Base-by-base conservation (phyloP, 2,329 filamentous ascomycete species). In the Rhexocercosporidium sp. region DNA sequence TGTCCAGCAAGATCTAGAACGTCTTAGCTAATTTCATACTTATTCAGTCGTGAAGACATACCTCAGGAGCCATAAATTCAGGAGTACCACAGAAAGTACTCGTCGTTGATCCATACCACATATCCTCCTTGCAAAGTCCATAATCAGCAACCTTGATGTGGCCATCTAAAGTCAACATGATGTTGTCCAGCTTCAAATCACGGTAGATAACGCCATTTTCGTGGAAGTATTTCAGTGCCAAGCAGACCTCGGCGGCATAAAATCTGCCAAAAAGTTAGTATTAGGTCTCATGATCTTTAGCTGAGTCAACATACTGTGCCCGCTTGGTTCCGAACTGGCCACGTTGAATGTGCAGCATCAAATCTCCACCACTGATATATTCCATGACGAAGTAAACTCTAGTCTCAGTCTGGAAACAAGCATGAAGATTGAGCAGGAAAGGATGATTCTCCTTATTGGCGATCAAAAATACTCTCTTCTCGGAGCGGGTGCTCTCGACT, bases 341-440 rank as follows among this genome's bases (percentile, higher is more conserved):
- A 68, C 96, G 90, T 80, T 99, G 96, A 78, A 99, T 99, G 82
- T 99, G 96, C 81, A 98, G 85, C 96, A 99, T 99, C 78, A 99
- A 81, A 85, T 99, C 96, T 82, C 96, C 96, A 83, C 96, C 96
- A 77, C 94, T 97, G 71, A 99, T 93, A 79, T 99, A 99, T 82
- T 99, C 96, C 95, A 98, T 98, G 71, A 99, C 96, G 77, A 99
- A 99, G 83, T 99, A 99, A 25, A 99, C 94, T 74, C 96, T 86
- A 7, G 96, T 99, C 80, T 99, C 96, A 0, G 96, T 99, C 82
- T 99, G 96, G 87, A 99, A 99, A 82, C 96, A 99, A 63, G 96
- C 96, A 78, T 99, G 96, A 46, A 99, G 83, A 77, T 92, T 99
- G 59, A 96, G 90, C 73, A 99, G 81, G 87, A 99, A 99, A 0